Evolutionary conservation across 1,284 basidiomycete genomes (phyloP), one percentile per base, ranked within the genome.

Genomic region (Ceratobasidium papillatum): DNA sequence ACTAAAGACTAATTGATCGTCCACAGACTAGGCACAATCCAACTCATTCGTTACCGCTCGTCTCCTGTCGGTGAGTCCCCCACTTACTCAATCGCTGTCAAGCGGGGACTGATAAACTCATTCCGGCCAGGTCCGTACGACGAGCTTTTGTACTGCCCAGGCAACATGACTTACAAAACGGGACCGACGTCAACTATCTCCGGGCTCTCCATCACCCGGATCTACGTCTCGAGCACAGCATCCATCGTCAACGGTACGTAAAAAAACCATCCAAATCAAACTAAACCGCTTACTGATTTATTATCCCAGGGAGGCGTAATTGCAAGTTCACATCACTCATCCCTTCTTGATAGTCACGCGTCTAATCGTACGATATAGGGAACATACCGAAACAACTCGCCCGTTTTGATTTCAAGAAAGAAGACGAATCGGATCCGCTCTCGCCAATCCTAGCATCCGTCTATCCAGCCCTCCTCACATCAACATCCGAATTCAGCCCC

Each of bases 321-420:
- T 69, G 66, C 54, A 45, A 47, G 66, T 58, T n/a, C 22, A 34
- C 27, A 58, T 54, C 56, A 58, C 14, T 34, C 14, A 11, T 7
- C 2, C 17, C 17, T 12, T 58, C 34, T 11, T 56, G 9, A 3
- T 36, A 11, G 12, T 59, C 30, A 9, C 32, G 19, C 11, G 8
- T 47, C 34, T 59, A 14, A n/a, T 3, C n/a, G 51, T 52, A 2
- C 27, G 27, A 30, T 9, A 36, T 43, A 69, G 66, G 66, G 66
- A 69, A 58, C 38, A 69, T 69, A 14, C 52, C 66, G 9, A 69
- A 69, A 58, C 66, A 69, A 2, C 66, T 69, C 17, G 66, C 66
- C 12, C 51, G 66, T 1, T 69, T 69, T 36, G 52, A 56, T 43
- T 69, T 69, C 38, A 43, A 4, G 5, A 22, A 51, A 38, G 66